A percentile compares a stretch with the other conserved stretches of the same genome.
phyloP scores from a whole-genome alignment of 2,329 filamentous ascomycete species.

The Cercospora canescens region DNA sequence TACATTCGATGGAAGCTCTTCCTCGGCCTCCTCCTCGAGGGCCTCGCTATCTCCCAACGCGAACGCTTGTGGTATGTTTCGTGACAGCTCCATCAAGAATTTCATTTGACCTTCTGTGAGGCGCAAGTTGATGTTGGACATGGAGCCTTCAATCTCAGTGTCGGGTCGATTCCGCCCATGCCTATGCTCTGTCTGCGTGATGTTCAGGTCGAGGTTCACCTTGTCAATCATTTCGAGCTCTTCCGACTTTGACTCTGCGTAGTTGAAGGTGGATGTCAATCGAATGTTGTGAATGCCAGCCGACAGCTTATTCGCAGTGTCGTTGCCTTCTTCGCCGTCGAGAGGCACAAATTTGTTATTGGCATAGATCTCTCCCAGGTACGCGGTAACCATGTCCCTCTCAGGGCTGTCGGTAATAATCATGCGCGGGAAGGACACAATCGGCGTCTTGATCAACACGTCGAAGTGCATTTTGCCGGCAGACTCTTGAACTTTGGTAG shows the following conservation, averaged over 20 bases:
- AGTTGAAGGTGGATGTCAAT: constrained; percentile 86
- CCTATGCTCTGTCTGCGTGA: constrained; percentile 88
- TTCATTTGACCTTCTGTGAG: constrained; percentile 90
- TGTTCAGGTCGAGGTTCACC: constrained; percentile 88
- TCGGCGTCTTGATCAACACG: constrained; percentile 88
- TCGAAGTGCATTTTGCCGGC: constrained; percentile 92
- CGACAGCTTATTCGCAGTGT: constrained; percentile 83
- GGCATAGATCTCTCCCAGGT: constrained; percentile 95
- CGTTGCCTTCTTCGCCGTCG: constrained; percentile 71
- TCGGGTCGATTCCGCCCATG: constrained; percentile 77
- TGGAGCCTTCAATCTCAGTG: constrained; percentile 83
- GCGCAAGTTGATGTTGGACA: constrained; percentile 90
- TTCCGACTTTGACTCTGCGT: constrained; percentile 68
- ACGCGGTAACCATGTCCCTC: constrained; percentile 84
- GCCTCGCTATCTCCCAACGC: constrained; percentile 69
- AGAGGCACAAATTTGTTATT: constrained; percentile 89
- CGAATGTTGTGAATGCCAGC: constrained; percentile 90
- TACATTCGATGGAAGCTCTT: constrained; percentile 65
- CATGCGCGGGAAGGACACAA: constrained; percentile 86
- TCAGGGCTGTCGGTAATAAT: constrained; percentile 68
- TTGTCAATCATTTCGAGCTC: constrained; percentile 97
- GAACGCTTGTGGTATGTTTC: constrained; percentile 85
- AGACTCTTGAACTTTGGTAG: constrained; percentile 87
- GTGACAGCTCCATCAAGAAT: constrained; percentile 83
- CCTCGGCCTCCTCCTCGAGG: constrained; percentile 68